Evolutionary conservation across 139 green algal species (phyloP), one percentile per base, ranked within the genome.

Genomic region (Diplosphaera chodatii): DNA sequence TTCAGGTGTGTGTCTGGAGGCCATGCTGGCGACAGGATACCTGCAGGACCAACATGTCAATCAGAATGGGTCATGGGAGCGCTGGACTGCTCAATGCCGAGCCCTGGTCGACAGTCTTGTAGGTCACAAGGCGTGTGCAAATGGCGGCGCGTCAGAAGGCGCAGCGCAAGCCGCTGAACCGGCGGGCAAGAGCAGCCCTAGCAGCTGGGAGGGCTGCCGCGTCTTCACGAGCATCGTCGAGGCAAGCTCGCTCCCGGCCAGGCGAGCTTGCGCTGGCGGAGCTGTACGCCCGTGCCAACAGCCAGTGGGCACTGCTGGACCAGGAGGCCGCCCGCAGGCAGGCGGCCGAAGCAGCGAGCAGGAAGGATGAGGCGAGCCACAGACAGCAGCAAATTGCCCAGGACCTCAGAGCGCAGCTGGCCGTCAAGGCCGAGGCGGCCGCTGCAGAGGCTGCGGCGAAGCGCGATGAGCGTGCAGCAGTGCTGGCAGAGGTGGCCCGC

Each of bases 221-320:
- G n/a, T n/a, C n/a, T n/a, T n/a, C n/a, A n/a, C n/a, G n/a, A n/a
- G n/a, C n/a, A n/a, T n/a, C n/a, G n/a, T n/a, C n/a, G 30, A 48
- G 20, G 10, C 37, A 10, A 69, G 68, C 37, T 48, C 67, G 22
- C 63, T 69, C 62, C 27, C 25, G 41, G 20, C 32, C 34, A 10
- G 59, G 34, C 55, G 41, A 32, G 59, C 59, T 62, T 40, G 70
- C 70, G 29, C 40, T 23, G 8, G 18, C 48, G 8, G 48, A 23
- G 48, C 10, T 59, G 48, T 18, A 59, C 13, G 48, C 48, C 10
- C 70, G 70, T 3, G 62, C 63, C 29, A 40, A 69, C 37, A 75
- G 70, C 27, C 34, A 69, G 10, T 75, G 70, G 70, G 41, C 70
- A 2, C 63, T 75, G 63, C 62, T 75, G n/a, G 32, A 63, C 8